Base-by-base conservation (phyloP, 2,329 filamentous ascomycete genomes). In the Neopestalotiopsis rosae region DNA sequence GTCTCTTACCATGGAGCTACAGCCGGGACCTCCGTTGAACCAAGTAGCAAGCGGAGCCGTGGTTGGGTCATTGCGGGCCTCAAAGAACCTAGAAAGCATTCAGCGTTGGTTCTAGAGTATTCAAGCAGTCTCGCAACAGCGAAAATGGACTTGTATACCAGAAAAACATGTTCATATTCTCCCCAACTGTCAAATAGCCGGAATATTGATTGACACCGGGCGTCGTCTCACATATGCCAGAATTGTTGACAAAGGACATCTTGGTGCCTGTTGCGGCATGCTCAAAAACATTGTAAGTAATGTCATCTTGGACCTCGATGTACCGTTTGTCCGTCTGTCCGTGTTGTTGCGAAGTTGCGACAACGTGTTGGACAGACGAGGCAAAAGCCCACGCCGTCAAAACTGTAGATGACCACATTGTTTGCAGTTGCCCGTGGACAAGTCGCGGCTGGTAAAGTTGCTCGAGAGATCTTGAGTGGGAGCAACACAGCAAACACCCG, bases 11-110 rank as follows among this genome's bases (percentile, higher is more conserved):
- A 91, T 85, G 13, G 86, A 89, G 17, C 83, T 86, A 7, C 83
- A 83, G 5, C 89, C 89, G 3, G 89, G 89, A 0, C 89, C 89
- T 20, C 88, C 88, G 68, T 89, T 88, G 74, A 91, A 84, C 85
- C 88, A 91, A 30, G 90, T 86, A 0, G 87, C 86, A 40, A 91
- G 77, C 0, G 89, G 89, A 2, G 88, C 88, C 61, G 84, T 86
- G 6, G 75, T 74, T 2, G 88, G 81, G 70, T 86, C 79, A 66
- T 86, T 82, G 3, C 87, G 81, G 6, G 88, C 82, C 72, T 90
- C 88, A 72, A 90, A 87, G 52, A 73, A 74, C 72, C 73, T 73
- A 28, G 69, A 70, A 72, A 52, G 71, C 14, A 32, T 66, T 38
- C 38, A 64, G 61, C 28, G 28, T 9, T 10, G 10, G 34, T 7